phyloP scores from a whole-genome alignment of 1,284 basidiomycete genomes.

The Abortiporus biennis region DNA sequence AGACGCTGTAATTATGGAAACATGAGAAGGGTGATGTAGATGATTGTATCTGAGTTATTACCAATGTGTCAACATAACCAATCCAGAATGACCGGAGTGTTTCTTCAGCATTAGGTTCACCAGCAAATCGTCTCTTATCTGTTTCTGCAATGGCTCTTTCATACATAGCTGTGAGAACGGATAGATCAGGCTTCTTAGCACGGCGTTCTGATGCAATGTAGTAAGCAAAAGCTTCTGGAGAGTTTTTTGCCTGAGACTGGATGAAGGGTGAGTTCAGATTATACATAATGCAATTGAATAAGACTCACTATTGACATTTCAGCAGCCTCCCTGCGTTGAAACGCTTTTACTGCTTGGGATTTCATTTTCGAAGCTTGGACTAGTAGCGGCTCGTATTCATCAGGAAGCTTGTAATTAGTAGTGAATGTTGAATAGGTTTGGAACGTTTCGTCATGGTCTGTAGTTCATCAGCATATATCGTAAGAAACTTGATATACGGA shows the following conservation, averaged over 20 bases:
- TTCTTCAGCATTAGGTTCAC: conserved; percentile 49
- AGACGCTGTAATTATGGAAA: conserved; percentile 34
- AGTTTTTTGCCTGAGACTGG: conserved; percentile 40
- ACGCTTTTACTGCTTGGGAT: conserved; percentile 51
- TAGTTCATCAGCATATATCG: not conserved
- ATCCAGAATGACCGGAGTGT: conserved; percentile 57
- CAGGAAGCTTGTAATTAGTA: conserved; percentile 64
- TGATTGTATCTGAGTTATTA: conserved; percentile 19
- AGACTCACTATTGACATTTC: conserved; percentile 51
- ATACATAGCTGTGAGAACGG: conserved; percentile 57
- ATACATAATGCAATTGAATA: conserved; percentile 12
- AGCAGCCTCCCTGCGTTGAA: conserved; percentile 52
- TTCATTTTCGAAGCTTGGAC: conserved; percentile 71
- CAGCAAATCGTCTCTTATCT: conserved; percentile 46
- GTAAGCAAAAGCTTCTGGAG: conserved; percentile 54
- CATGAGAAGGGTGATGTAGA: not conserved
- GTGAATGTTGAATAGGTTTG: conserved; percentile 86
- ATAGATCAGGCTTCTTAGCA: conserved; percentile 57
- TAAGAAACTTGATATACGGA: not conserved
- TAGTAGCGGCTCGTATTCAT: conserved; percentile 72
- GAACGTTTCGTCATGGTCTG: conserved; percentile 73
- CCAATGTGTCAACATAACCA: conserved; percentile 56
- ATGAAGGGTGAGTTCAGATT: conserved; percentile 4
- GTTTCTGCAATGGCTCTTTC: conserved; percentile 77
- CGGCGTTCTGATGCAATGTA: conserved; percentile 64